Base-by-base conservation (phyloP, 2,329 filamentous ascomycete genomes). In the Pseudogymnoascus sp. region DNA sequence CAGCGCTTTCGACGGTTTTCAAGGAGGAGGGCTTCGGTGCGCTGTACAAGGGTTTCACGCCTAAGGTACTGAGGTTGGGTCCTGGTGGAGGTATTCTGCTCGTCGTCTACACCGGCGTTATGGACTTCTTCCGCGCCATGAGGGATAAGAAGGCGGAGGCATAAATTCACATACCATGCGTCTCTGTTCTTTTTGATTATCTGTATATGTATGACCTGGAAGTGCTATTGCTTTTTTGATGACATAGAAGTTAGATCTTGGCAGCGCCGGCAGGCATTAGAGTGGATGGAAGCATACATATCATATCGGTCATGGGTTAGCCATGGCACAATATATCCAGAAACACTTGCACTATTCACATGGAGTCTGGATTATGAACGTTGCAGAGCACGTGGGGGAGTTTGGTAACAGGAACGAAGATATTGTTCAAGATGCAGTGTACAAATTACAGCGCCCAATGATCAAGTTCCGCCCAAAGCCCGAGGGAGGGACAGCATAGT, bases 21-120 rank as follows among this genome's bases (percentile, higher is more conserved):
- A 91, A 85, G 78, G 94, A 99, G 79, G 94, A 99, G 77, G 94
- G 94, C 4, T 93, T 96, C 74, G 78, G 77, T 58, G 94, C 94
- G 39, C 80, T 99, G 64, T 99, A 99, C 83, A 99, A 97, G 84
- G 94, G 94, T 14, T 99, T 99, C 83, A 73, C 94, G 66, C 94
- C 94, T 69, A 99, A 99, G 84, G 94, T 97, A 36, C 80, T 96
- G 66, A 81, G 90, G 77, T 74, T 89, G 67, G 86, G 88, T 65
- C 89, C 89, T 28, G 88, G 78, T 65, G 76, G 76, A 69, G 72
- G 72, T 68, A 89, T 95, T 69, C 79, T 95, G 63, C 81, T 95
- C 42, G 91, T 93, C 62, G 90, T 94, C 59, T 94, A 89, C 78
- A 92, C 89, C n/a, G 86, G 87, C 62, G 87, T 92, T 63, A 91